Evolutionary conservation across 345 rosid genomes (phyloP), one percentile per base, ranked within the genome.

Genomic region (Microthlaspi erraticum): DNA sequence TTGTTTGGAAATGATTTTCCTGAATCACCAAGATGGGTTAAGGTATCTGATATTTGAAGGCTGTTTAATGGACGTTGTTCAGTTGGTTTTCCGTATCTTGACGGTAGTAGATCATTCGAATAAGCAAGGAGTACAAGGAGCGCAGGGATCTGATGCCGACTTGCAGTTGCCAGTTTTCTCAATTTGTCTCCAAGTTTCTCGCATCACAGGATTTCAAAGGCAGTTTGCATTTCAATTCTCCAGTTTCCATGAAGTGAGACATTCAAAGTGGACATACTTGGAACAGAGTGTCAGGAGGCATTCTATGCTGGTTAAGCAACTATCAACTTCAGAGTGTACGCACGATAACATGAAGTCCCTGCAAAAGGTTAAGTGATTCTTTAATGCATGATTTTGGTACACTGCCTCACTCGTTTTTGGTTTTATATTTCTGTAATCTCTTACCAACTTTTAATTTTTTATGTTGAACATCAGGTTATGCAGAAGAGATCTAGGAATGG

Each of bases 1-100:
- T 70, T 78, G 86, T 62, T 79, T 94, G 85, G 98, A 94, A 87
- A 85, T 91, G 83, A 87, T 89, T 79, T 85, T 94, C 77, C 79
- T 91, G 6, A 88, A 89, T 72, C 89, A 80, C 77, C 62, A 80
- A 38, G 88, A 74, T 81, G 98, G 99, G 46, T 70, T 91, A 74
- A 84, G 88, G 83, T 75, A 85, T 75, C 78, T 89, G 7, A 26
- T 79, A 64, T 89, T 91, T 81, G 92, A 94, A 85, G 97, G 96
- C 68, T 85, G 84, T 72, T 81, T 94, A 85, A 80, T 82, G 76
- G 78, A 85, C 69, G 93, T 87, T 68, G 58, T 94, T 62, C 86
- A 79, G 53, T 73, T 81, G 78, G 82, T 85, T 52, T 78, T 85
- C 77, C 70, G 77, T 34, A 82, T 94, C 72, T 80, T 94, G 60